A percentile compares a stretch with the other conserved stretches of the same genome.
phyloP scores from a whole-genome alignment of 257 asterid genomes.

The Galeopsis tetrahit region DNA sequence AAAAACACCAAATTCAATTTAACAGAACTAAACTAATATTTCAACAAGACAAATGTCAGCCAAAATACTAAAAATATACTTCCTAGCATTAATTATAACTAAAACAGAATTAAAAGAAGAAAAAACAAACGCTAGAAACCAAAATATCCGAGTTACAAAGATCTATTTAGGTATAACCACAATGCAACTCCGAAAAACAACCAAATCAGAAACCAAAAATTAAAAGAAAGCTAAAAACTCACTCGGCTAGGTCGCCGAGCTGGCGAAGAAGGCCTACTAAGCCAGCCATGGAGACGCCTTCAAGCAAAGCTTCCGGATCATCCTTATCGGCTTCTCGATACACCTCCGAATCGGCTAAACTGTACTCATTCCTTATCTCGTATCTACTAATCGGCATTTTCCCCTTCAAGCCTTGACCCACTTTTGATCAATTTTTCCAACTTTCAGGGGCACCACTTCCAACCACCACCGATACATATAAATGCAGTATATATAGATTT shows the following conservation, averaged over 20 bases:
- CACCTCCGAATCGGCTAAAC: conserved; percentile 90
- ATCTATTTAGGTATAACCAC: conserved; percentile 9
- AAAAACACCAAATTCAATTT: conserved; percentile 3
- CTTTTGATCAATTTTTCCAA: conserved; percentile 30
- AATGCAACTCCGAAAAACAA: not conserved
- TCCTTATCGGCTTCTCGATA: conserved; percentile 87
- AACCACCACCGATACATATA: conserved; percentile 53
- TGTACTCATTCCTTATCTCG: conserved; percentile 86
- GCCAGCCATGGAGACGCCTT: conserved; percentile 98
- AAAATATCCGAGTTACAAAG: not conserved
- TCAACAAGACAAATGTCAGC: conserved; percentile 52
- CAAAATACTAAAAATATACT: conserved; percentile 2
- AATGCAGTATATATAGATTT: conserved; percentile 33
- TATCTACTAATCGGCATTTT: conserved; percentile 85
- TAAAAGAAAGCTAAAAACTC: conserved; percentile 34
- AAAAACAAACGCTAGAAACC: conserved; percentile 24
- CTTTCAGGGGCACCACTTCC: conserved; percentile 40
- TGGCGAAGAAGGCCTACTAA: conserved; percentile 95
- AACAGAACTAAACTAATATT: conserved; percentile 30
- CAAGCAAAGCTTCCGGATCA: conserved; percentile 98
- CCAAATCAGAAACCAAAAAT: conserved; percentile 1
- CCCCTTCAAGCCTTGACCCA: conserved; percentile 35
- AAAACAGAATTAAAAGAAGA: conserved; percentile 15
- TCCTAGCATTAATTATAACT: not conserved
- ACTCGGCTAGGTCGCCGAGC: conserved; percentile 99